Conservation (phyloP, 2,329 filamentous ascomycete genomes). For the Alternaria solani region DNA sequence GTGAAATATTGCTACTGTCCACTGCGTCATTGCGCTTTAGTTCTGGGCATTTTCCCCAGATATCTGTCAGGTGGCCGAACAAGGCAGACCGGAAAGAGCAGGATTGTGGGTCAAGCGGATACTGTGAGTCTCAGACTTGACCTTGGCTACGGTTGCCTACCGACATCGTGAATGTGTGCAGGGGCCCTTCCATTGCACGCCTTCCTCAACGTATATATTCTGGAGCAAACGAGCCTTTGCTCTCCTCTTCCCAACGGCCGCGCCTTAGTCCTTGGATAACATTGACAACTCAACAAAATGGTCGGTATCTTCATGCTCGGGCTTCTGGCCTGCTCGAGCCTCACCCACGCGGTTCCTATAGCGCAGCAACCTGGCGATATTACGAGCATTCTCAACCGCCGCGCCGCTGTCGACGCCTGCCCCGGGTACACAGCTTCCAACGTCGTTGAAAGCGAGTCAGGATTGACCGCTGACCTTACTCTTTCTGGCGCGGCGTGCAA, state of each 20-base stretch:
- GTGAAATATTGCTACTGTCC: neutral
- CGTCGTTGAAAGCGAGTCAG: slow-evolving; percentile 60
- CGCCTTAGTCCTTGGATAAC: slow-evolving; percentile 7
- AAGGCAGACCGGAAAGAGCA: neutral
- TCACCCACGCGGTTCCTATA: slow-evolving; percentile 28
- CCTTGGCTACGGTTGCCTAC: slow-evolving; percentile 2
- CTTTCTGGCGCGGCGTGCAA: slow-evolving; percentile 73
- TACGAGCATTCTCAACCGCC: slow-evolving; percentile 14
- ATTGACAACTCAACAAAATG: slow-evolving; percentile 21
- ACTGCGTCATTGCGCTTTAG: slow-evolving; percentile 10
- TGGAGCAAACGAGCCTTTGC: neutral
- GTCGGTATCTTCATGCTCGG: slow-evolving; percentile 26
- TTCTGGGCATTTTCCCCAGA: neutral
- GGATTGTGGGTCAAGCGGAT: slow-evolving; percentile 21
- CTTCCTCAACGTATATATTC: slow-evolving; percentile 16
- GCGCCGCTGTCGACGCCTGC: slow-evolving; percentile 60
- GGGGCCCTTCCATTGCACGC: slow-evolving; percentile 1
- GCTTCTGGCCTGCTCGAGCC: slow-evolving; percentile 24
- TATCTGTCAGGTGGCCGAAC: slow-evolving; percentile 12
- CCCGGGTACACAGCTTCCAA: slow-evolving; percentile 74
- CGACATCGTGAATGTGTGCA: slow-evolving; percentile 6
- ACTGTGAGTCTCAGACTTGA: slow-evolving; percentile 13
- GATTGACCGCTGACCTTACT: slow-evolving; percentile 72
- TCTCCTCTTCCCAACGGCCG: slow-evolving; percentile 2
- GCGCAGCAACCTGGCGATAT: slow-evolving; percentile 6